Evolutionary conservation across 441 rosid genomes (phyloP).

Genomic region (Pelargonium fulgidum): DNA sequence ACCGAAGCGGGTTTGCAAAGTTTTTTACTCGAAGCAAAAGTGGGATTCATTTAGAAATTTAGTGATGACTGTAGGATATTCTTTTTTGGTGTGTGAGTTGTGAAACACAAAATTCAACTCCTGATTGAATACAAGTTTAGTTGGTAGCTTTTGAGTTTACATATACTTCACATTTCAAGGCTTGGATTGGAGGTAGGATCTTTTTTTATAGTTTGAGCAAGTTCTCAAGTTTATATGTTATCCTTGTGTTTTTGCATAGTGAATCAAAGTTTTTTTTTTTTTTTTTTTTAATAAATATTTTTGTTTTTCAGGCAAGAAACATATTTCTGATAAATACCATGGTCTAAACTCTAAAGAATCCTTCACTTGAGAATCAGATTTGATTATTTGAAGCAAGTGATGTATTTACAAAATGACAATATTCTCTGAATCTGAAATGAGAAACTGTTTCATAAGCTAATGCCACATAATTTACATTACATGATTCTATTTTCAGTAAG

Average conservation of each 20-base stretch:
- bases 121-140: background rate
- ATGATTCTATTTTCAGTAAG: background rate
- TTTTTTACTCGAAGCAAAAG: constrained; percentile 81
- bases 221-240: background rate
- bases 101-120: constrained; percentile 11
- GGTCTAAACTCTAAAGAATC: no score
- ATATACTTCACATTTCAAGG: background rate
- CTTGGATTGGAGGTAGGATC: background rate
- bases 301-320: no score
- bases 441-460: no score
- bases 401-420: no score
- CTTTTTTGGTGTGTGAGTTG: constrained; percentile 3
- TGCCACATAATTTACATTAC: background rate
- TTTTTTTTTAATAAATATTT: no score
- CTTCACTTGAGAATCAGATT: no score
- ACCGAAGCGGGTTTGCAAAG: constrained; percentile 78
- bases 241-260: background rate
- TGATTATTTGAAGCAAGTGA: no score
- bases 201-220: background rate
- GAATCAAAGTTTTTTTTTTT: background rate
- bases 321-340: no score
- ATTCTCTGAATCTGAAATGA: no score
- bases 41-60: constrained; percentile 77
- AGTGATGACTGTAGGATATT: constrained; percentile 18
- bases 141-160: background rate